phyloP scores from a whole-genome alignment of 2,329 filamentous ascomycete genomes.

The Gremmenia infestans region DNA sequence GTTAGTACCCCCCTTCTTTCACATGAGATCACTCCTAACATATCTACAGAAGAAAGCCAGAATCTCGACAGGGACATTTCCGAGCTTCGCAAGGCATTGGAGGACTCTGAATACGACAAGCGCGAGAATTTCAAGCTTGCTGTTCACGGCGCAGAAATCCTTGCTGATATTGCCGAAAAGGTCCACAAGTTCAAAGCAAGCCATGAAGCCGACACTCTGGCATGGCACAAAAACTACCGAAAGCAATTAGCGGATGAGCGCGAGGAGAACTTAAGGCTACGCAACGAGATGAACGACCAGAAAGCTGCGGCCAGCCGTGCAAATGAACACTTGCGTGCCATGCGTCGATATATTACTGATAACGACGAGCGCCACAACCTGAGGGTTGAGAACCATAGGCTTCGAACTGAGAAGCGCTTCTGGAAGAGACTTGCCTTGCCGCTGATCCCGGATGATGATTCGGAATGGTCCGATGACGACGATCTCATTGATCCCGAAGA shows the following conservation, averaged over 20 bases:
- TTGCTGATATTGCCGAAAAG: conserved; percentile 55
- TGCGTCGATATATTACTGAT: conserved; percentile 52
- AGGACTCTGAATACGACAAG: conserved; percentile 54
- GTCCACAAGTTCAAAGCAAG: conserved; percentile 62
- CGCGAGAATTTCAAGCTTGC: conserved; percentile 55
- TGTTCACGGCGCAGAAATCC: conserved; percentile 50
- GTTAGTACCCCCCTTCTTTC: conserved; percentile 34
- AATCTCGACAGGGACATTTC: conserved; percentile 59
- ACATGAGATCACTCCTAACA: conserved; percentile 7
- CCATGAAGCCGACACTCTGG: conserved; percentile 55
- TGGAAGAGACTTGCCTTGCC: conserved; percentile 65
- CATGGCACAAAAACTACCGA: conserved; percentile 64
- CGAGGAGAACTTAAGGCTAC: conserved; percentile 56
- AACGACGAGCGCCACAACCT: conserved; percentile 50
- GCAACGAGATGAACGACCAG: conserved; percentile 64
- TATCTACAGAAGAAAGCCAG: conserved; percentile 45
- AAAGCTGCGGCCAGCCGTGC: conserved; percentile 54
- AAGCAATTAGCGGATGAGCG: conserved; percentile 60
- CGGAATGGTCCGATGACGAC: conserved; percentile 57
- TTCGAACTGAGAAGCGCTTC: conserved; percentile 55
- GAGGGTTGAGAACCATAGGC: conserved; percentile 46
- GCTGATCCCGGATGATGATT: conserved; percentile 53
- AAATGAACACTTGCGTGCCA: conserved; percentile 52
- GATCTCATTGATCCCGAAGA: conserved; percentile 57
- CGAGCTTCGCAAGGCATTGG: conserved; percentile 55